Percentiles rank a stretch among this genome's conserved stretches.
Evolutionary conservation across 306 rosid genomes (phyloP).

Genomic region (Quercus wislizeni): DNA sequence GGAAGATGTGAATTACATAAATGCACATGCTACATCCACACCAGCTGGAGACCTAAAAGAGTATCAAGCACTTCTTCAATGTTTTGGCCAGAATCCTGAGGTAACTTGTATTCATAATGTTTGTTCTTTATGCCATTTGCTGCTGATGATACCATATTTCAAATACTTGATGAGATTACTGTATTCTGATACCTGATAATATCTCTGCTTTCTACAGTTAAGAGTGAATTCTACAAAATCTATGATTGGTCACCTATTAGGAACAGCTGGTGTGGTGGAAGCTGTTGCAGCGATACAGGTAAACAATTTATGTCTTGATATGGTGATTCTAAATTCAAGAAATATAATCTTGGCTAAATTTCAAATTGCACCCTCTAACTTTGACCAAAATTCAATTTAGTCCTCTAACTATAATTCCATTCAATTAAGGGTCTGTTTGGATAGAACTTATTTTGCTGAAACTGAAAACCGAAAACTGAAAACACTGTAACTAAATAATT

Average conservation of each 20-base stretch:
- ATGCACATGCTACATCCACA: constrained; percentile 97
- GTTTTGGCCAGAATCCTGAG: constrained; percentile 85
- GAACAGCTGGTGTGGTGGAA: constrained; percentile 95
- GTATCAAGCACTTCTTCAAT: constrained; percentile 78
- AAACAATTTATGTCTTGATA: neutral
- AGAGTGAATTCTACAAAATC: constrained; percentile 89
- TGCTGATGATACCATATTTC: neutral
- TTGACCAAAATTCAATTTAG: no score
- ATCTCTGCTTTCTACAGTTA: constrained; percentile 46
- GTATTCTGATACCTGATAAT: constrained; percentile 12
- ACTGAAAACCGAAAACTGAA: no score
- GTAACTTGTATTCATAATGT: constrained; percentile 28
- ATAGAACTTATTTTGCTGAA: no score
- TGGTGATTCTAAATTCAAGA: neutral
- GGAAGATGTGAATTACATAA: constrained; percentile 91
- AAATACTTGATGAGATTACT: neutral
- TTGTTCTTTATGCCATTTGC: neutral
- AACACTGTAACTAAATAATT: no score
- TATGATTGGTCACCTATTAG: constrained; percentile 96
- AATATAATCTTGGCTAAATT: no score
- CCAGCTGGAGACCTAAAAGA: constrained; percentile 93
- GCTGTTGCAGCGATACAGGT: constrained; percentile 96
- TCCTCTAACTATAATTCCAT: no score
- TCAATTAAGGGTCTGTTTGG: no score
- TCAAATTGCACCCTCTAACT: no score